phyloP scores from a whole-genome alignment of 2,329 filamentous ascomycete genomes.

The Pseudocercospora crystallina region DNA sequence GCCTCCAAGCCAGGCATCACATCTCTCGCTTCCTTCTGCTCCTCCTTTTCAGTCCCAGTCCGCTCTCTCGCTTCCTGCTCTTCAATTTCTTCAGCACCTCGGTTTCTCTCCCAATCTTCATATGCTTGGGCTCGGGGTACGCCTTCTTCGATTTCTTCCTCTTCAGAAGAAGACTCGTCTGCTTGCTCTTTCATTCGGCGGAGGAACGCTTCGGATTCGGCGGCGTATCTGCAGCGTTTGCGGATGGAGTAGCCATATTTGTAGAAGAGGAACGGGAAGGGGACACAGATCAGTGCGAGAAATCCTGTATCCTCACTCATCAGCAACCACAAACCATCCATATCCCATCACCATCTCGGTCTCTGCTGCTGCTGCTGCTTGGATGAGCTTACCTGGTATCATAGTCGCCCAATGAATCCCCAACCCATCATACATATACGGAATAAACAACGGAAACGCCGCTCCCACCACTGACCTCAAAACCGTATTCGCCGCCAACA shows the following conservation, averaged over 20 bases:
- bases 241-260: constrained; percentile 64
- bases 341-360: no score
- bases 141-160: constrained; percentile 2
- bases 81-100: not conserved
- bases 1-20: not conserved
- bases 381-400: constrained; percentile 53
- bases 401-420: constrained; percentile 9
- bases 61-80: not conserved
- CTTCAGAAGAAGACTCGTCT: not conserved
- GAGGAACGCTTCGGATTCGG: constrained; percentile 26
- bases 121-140: constrained; percentile 1
- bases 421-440: constrained; percentile 1
- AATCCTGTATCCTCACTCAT: constrained; percentile 53
- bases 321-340: no score
- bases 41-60: not conserved
- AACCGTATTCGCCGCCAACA: constrained; percentile 75
- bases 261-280: constrained; percentile 71
- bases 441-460: constrained; percentile 70
- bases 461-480: constrained; percentile 75
- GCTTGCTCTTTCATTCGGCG: constrained; percentile 3
- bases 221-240: constrained; percentile 65
- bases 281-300: constrained; percentile 66
- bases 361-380: no score
- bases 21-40: not conserved
- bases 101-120: not conserved